Evolutionary conservation across 2,329 filamentous ascomycete species (phyloP).

Genomic region (Davidsoniella eucalypti): DNA sequence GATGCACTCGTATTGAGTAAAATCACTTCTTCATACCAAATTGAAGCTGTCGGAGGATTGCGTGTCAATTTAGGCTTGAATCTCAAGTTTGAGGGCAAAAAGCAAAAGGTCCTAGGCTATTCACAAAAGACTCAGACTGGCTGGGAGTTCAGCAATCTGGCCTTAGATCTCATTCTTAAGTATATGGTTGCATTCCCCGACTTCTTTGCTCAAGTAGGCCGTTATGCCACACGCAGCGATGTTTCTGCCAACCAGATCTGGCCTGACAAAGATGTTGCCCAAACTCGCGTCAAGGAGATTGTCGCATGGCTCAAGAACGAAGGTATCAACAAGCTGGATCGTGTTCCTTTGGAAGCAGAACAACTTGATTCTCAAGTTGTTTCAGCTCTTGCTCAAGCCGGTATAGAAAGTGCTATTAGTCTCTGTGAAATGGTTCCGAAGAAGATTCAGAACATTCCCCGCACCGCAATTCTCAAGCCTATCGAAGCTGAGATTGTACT

Average conservation of each 20-base stretch:
- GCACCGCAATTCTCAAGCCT: conserved; percentile 81
- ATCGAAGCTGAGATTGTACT: conserved; percentile 87
- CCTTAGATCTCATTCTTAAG: conserved; percentile 61
- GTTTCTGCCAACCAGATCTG: conserved; percentile 79
- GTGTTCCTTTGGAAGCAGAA: conserved; percentile 89
- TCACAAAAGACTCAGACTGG: conserved; percentile 72
- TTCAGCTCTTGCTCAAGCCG: conserved; percentile 58
- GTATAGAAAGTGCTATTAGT: conserved; percentile 19
- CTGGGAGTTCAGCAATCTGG: conserved; percentile 89
- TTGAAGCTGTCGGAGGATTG: conserved; percentile 59
- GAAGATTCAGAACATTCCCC: conserved; percentile 65
- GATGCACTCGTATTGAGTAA: conserved; percentile 85
- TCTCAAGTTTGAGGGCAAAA: conserved; percentile 89
- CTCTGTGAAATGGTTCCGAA: conserved; percentile 24
- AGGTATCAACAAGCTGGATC: conserved; percentile 82
- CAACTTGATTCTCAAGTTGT: conserved; percentile 89
- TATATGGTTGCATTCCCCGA: conserved; percentile 94
- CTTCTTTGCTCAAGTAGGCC: conserved; percentile 78
- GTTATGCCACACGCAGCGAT: conserved; percentile 71
- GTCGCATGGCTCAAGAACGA: conserved; percentile 82
- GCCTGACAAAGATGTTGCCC: conserved; percentile 51
- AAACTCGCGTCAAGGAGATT: conserved; percentile 79
- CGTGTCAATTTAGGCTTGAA: conserved; percentile 87
- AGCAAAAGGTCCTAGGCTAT: conserved; percentile 90
- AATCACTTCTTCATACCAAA: conserved; percentile 85